Conservation (phyloP, 768 basidiomycete genomes). For the Phaffia tasmanica region DNA sequence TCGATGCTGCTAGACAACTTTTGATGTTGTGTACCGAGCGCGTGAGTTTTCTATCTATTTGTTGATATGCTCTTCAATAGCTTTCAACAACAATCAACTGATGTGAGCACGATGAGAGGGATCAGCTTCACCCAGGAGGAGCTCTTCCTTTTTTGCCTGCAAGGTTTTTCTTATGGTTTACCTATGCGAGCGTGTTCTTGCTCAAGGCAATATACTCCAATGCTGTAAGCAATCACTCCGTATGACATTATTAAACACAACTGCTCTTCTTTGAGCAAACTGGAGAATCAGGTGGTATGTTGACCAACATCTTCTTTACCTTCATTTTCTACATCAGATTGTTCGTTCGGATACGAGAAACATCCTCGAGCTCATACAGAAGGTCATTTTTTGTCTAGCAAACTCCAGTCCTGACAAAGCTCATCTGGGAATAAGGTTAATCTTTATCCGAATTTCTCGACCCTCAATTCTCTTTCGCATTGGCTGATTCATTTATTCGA, state of each 20-base stretch:
- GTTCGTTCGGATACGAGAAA: constrained; percentile 11
- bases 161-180: constrained; percentile 26
- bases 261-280: no score
- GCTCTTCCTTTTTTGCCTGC: constrained; percentile 28
- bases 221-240: constrained; percentile 10
- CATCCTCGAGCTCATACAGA: constrained; percentile 23
- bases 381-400: constrained; percentile 23
- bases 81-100: no score
- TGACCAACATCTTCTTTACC: background rate
- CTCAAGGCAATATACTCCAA: constrained; percentile 28
- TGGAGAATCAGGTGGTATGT: no score
- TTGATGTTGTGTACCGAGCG: constrained; percentile 27
- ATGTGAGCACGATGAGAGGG: no score
- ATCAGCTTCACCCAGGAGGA: constrained; percentile 27
- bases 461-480: background rate
- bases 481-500: background rate
- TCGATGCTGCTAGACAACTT: constrained; percentile 29
- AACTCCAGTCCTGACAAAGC: constrained; percentile 9
- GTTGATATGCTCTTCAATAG: no score
- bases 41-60: no score
- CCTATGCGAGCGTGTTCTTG: constrained; percentile 29
- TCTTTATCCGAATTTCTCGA: background rate
- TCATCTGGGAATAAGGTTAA: constrained; percentile 9
- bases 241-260: no score
- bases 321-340: background rate